Evolutionary conservation across 176 grass and related monocot genomes (phyloP), one percentile per base, ranked within the genome.

Genomic region (Carex myosuroides): DNA sequence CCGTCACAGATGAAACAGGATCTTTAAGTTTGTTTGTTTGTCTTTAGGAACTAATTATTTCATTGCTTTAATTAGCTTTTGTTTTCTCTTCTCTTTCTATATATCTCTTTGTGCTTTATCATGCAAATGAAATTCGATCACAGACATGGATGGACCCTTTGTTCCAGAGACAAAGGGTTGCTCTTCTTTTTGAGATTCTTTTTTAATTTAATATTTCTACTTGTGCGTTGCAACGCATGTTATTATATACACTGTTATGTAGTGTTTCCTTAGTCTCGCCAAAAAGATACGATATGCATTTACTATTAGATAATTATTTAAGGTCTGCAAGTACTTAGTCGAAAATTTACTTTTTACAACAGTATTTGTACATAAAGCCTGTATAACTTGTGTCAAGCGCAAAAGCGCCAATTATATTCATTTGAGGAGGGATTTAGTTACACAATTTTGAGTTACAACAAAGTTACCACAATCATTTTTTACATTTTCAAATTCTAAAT

Each of bases 21-120:
- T 78, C 52, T 57, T 78, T 57, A 57, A 78, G n/a, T 57, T 78
- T 70, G 66, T 33, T 75, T 53, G 44, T 29, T 54, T 55, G 21
- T 71, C 46, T 32, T 33, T 57, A 33, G 5, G 14, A 32, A 32
- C 14, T 20, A 44, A 13, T 75, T 24, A 52, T 24, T 56, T 77
- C 33, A 32, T 77, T 30, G 22, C 73, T 77, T 77, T 77, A n/a
- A n/a, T n/a, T n/a, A 30, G 6, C 50, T 77, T 77, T 77, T 56
- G 3, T 11, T 20, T 9, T 8, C 67, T 44, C 6, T 55, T 30
- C 21, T 6, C 46, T 56, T 13, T 77, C 24, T 77, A n/a, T n/a
- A n/a, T n/a, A 22, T 68, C 60, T 29, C 70, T 73, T 77, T 77
- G 8, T 77, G 46, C 26, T 77, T 32, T 20, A 56, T 18, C 18